A percentile compares a stretch with the other conserved stretches of the same genome.
Conservation (phyloP, 192 early-diverging fungal species). For the Coemansia asiatica region DNA sequence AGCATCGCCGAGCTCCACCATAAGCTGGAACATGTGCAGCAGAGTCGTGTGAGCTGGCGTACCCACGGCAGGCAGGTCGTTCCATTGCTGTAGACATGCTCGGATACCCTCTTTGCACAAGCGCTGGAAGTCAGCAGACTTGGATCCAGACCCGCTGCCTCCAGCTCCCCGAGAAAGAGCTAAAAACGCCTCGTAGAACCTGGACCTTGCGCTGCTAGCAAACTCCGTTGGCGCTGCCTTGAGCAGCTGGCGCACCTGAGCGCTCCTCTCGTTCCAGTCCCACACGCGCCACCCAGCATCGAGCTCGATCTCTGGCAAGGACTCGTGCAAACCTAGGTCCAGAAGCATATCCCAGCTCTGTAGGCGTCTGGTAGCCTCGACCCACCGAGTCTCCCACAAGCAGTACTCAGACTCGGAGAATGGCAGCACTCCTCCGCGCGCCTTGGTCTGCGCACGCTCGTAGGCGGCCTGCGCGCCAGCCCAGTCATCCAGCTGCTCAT, state of each 20-base stretch:
- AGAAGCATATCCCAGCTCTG: conserved; percentile 98
- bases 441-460: conserved; percentile 91
- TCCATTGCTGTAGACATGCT: conserved; percentile 83
- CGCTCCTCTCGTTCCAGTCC: conserved; percentile 83
- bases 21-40: conserved; percentile 94
- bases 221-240: conserved; percentile 70
- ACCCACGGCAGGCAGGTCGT: conserved; percentile 81
- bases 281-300: conserved; percentile 95
- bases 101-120: conserved; percentile 87
- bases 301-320: conserved; percentile 79
- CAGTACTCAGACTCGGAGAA: conserved; percentile 95
- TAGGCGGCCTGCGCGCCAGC: conserved; percentile 84
- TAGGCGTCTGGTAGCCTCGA: conserved; percentile 81
- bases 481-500: conserved; percentile 94
- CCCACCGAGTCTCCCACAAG: conserved; percentile 98
- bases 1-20: conserved; percentile 93
- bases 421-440: conserved; percentile 76
- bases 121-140: conserved; percentile 69
- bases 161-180: conserved; percentile 49
- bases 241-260: conserved; percentile 60
- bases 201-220: conserved; percentile 63
- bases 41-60: conserved; percentile 83
- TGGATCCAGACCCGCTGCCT: conserved; percentile 15
- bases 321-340: conserved; percentile 90
- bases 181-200: conserved; percentile 87